Evolutionary conservation across 2,329 filamentous ascomycete species (phyloP).

Genomic region (Aureobasidium sp.): DNA sequence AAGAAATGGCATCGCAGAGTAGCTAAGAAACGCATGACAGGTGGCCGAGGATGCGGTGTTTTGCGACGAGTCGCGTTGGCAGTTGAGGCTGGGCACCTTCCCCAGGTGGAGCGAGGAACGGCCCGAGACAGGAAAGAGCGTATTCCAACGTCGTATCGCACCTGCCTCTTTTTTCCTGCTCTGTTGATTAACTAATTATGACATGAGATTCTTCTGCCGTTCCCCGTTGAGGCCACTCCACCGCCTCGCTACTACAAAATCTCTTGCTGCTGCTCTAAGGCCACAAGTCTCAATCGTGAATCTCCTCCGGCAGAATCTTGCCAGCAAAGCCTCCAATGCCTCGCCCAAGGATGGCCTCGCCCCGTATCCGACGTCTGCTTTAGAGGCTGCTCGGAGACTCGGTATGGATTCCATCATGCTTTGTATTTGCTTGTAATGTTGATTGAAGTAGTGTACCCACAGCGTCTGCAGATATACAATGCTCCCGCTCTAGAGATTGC

Average conservation of each 20-base stretch:
- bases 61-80: background rate
- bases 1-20: constrained; percentile 17
- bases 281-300: background rate
- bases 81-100: constrained; percentile 3
- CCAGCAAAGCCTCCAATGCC: background rate
- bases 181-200: constrained; percentile 1
- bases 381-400: background rate
- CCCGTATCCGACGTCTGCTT: background rate
- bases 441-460: constrained; percentile 46
- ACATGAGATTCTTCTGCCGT: constrained; percentile 12
- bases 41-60: background rate
- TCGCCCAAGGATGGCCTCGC: background rate
- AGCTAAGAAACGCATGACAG: background rate
- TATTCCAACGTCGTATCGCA: background rate
- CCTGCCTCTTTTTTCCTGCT: background rate
- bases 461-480: constrained; percentile 77
- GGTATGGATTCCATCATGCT: background rate
- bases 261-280: background rate
- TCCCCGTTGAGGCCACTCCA: constrained; percentile 1
- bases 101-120: background rate
- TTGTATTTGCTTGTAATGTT: background rate
- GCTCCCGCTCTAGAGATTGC: constrained; percentile 73
- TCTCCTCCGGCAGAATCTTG: background rate
- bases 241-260: background rate
- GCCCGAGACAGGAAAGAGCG: background rate